Conservation (phyloP, 2,329 filamentous ascomycete genomes). For the Hawksworthiomyces lignivorus region DNA sequence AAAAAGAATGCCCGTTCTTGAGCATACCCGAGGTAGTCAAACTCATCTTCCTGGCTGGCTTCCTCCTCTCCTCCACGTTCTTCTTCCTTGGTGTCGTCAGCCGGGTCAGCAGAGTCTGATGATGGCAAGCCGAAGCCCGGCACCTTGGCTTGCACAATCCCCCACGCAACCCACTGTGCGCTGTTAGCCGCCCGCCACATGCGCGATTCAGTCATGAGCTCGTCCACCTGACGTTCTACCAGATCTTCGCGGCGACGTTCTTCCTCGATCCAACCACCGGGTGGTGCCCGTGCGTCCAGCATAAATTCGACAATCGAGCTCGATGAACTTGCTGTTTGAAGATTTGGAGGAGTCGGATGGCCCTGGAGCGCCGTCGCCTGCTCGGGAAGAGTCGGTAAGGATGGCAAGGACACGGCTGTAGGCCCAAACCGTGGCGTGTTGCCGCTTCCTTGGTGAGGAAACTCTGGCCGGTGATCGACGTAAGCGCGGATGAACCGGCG, state of each 20-base stretch:
- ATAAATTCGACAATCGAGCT: constrained; percentile 64
- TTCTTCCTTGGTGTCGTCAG: background rate
- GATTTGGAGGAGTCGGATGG: constrained; percentile 5
- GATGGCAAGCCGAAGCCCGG: constrained; percentile 38
- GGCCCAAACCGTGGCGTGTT: constrained; percentile 14
- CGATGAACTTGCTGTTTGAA: constrained; percentile 30
- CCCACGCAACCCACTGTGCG: constrained; percentile 91
- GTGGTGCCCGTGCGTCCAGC: constrained; percentile 64
- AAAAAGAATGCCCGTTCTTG: constrained; percentile 89
- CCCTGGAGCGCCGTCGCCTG: constrained; percentile 22
- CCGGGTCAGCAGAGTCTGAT: background rate
- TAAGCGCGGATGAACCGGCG: constrained; percentile 80
- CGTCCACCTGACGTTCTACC: constrained; percentile 59
- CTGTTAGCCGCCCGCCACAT: constrained; percentile 86
- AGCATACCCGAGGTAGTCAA: constrained; percentile 88
- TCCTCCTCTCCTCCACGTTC: no score
- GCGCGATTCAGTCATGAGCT: constrained; percentile 68
- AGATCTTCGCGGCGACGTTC: constrained; percentile 56
- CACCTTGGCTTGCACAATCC: constrained; percentile 87
- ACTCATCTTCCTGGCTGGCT: constrained; percentile 57
- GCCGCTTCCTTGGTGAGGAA: constrained; percentile 36
- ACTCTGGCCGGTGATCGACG: constrained; percentile 69
- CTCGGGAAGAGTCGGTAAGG: background rate
- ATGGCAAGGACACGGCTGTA: constrained; percentile 8
- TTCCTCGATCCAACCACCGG: constrained; percentile 49